Base-by-base conservation (phyloP, 257 asterid genomes). In the Verbascum thapsus region DNA sequence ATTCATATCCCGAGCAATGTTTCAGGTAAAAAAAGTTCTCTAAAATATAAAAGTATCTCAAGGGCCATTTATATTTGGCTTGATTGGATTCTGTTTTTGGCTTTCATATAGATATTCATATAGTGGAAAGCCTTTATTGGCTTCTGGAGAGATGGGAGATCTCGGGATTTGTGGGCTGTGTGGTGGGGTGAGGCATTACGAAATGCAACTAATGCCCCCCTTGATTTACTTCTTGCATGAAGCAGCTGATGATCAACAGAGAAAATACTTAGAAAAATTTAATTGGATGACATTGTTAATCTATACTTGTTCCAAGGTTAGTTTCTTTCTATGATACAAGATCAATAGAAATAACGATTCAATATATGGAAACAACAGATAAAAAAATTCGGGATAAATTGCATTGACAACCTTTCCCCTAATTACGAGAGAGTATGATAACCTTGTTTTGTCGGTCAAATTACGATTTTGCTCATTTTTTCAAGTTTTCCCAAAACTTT, bases 151-250 rank as follows among this genome's bases (percentile, higher is more conserved):
- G 47, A 70, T 40, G 22, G 69, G 66, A 50, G 79, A 75, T 63
- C 76, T 84, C 0, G 95, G 84, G 43, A 60, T 8, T 6, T 91
- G 98, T 79, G 57, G 56, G 54, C 72, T 72, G 5, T 91, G 98
- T 68, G 96, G 96, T 54, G 92, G 64, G 37, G 26, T 78, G 34
- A 80, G 90, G 69, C 88, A 76, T 40, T 88, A 78, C 47, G 98
- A 88, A 74, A 68, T 91, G 98, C 98, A 91, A 78, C 64, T 91
- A 72, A 86, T 91, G 98, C 85, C 95, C 2, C 90, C 98, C 4
- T 3, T 86, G 53, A 73, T 91, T 64, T 91, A 72, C 78, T 91
- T 88, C 87, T 78, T 86, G 73, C 91, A 78, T 38, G 86, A 86
- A 72, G 84, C 78, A 41, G 74, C 88, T 9, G 67, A 87, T 58